A percentile compares a stretch with the other conserved stretches of the same genome.
These are phyloP conservation scores for Rugosomyces carneus DNA, from an alignment of 1,284 basidiomycete genomes.

Conservation along the genomic window DNA sequence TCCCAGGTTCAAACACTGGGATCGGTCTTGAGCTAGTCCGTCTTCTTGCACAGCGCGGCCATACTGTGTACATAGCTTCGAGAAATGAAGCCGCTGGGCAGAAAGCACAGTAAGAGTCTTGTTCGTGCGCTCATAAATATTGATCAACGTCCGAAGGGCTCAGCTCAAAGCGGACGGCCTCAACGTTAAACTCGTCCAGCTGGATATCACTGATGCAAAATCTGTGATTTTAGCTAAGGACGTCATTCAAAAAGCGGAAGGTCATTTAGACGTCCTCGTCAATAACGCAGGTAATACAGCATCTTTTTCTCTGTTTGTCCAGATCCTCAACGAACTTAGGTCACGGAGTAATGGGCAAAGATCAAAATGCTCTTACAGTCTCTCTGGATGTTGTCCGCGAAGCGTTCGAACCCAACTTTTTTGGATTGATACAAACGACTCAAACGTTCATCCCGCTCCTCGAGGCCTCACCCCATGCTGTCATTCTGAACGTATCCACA, in stretches of 20 bases:
- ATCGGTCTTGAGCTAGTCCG: conserved; percentile 29
- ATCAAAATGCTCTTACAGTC: conserved; percentile 29
- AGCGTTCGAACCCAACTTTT: conserved; percentile 33
- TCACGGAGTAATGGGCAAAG: conserved; percentile 24
- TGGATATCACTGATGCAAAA: conserved; percentile 29
- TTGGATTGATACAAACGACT: conserved; percentile 33
- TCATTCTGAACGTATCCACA: conserved; percentile 30
- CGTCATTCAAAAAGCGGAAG: conserved; percentile 33
- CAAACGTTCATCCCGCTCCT: conserved; percentile 31
- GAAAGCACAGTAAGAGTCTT: conserved; percentile 22
- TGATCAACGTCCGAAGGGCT: conserved; percentile 10
- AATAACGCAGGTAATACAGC: conserved; percentile 39
- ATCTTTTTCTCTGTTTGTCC: not conserved
- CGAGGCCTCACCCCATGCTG: conserved; percentile 21
- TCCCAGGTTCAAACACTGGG: conserved; percentile 23
- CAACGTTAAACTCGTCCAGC: conserved; percentile 27
- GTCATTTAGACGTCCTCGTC: conserved; percentile 40
- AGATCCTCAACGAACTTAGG: conserved; percentile 16
- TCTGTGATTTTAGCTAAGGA: conserved; percentile 31
- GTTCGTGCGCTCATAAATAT: not conserved
- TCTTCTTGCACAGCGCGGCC: conserved; percentile 23
- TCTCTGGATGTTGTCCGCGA: conserved; percentile 27
- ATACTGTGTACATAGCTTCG: conserved; percentile 26
- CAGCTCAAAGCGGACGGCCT: conserved; percentile 23
- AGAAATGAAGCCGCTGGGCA: conserved; percentile 22